Evolutionary conservation across 306 rosid genomes (phyloP).

Genomic region (Pterocarpus santalinus): DNA sequence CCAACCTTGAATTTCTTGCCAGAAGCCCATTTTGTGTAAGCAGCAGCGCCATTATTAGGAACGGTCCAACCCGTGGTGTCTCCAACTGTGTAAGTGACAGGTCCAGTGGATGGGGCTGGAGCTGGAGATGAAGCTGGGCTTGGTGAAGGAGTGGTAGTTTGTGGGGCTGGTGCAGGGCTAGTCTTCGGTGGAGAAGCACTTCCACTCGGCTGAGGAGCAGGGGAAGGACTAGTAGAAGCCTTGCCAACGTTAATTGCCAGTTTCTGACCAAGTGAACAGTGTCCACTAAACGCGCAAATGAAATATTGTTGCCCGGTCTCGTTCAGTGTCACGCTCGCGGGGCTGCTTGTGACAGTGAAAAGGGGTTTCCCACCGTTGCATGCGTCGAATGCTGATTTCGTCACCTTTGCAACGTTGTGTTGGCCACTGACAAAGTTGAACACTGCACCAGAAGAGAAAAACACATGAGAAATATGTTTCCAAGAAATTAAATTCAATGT

Average conservation of each 20-base stretch:
- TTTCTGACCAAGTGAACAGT: constrained; percentile 67
- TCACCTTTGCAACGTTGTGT: constrained; percentile 66
- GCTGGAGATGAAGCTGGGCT: constrained; percentile 25
- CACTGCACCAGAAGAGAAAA: constrained; percentile 39
- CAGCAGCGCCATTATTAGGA: constrained; percentile 13
- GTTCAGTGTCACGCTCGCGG: constrained; percentile 51
- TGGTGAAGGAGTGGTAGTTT: constrained; percentile 26
- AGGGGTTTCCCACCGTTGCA: constrained; percentile 51
- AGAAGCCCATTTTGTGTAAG: constrained; percentile 48
- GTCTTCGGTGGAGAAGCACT: constrained; percentile 39
- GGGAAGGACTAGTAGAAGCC: constrained; percentile 54
- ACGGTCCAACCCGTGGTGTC: constrained; percentile 45
- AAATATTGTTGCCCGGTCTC: constrained; percentile 63
- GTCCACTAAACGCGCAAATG: constrained; percentile 59
- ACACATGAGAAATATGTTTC: neutral
- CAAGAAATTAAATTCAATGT: no score
- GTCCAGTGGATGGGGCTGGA: constrained; percentile 40
- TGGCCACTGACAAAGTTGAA: constrained; percentile 53
- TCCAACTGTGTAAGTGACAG: constrained; percentile 54
- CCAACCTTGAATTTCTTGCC: constrained; percentile 49
- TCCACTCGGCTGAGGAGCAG: constrained; percentile 59
- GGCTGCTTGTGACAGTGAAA: constrained; percentile 23
- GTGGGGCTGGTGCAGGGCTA: constrained; percentile 47
- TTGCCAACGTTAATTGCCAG: constrained; percentile 59
- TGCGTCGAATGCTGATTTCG: constrained; percentile 59